Evolutionary conservation across 2,329 filamentous ascomycete genomes (phyloP).

Genomic region (Aspergillus novoparasiticus): DNA sequence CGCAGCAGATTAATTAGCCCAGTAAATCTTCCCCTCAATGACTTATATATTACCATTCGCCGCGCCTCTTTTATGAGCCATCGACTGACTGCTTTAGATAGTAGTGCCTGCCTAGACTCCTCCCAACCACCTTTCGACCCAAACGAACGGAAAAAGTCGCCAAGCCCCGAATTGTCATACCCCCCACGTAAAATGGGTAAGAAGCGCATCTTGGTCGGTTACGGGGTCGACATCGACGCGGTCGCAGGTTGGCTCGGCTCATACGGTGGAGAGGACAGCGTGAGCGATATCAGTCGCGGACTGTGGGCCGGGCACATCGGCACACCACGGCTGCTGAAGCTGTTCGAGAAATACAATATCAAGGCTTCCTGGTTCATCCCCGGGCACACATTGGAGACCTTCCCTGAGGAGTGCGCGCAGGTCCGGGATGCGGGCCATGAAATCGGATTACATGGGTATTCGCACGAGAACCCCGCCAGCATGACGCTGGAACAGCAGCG

Average conservation of each 20-base stretch:
- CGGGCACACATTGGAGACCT: conserved; percentile 65
- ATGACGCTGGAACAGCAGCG: conserved; percentile 76
- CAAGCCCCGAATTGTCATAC: no score
- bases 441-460: conserved; percentile 71
- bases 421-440: conserved; percentile 67
- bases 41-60: no score
- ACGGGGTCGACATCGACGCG: conserved; percentile 75
- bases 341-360: conserved; percentile 73
- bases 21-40: no score
- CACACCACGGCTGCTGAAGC: conserved; percentile 65
- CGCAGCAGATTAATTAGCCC: no score
- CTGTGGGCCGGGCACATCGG: conserved; percentile 71
- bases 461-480: conserved; percentile 70
- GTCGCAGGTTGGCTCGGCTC: conserved; percentile 75
- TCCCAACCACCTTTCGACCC: no score
- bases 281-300: conserved; percentile 71
- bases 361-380: conserved; percentile 70
- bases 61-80: no score
- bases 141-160: no score
- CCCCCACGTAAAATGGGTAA: conserved; percentile 30
- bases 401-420: conserved; percentile 65
- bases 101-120: no score
- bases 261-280: conserved; percentile 72
- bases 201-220: conserved; percentile 60
- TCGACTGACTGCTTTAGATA: no score